Evolutionary conservation across 768 basidiomycete genomes (phyloP), one percentile per base, ranked within the genome.

Genomic region (Tricholoma terreum): DNA sequence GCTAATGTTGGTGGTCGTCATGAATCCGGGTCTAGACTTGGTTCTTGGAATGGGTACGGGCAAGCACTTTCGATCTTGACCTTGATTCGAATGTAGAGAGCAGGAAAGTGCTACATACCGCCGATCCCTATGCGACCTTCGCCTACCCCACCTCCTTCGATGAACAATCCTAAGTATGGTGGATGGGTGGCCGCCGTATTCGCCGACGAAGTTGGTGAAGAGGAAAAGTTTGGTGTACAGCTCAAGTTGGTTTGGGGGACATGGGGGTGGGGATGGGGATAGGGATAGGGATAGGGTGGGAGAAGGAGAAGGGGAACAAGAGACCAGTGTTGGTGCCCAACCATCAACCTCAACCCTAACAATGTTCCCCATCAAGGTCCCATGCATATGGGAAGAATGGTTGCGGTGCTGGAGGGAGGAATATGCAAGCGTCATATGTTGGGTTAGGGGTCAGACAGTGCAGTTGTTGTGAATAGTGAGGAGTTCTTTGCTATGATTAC

Each of bases 211-310:
- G 63, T 63, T 80, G 11, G 59, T 74, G 43, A 80, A 80, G 61
- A 59, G 75, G 63, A 77, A 76, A 67, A 79, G 77, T 61, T 60
- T 78, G 51, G 79, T 58, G 73, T 78, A 2, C 76, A 73, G 60
- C 67, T 77, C 2, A 60, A 72, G 38, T 56, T 60, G 19, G 68
- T 54, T 72, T 17, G 60, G 67, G 36, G 66, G 63, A 17, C 61
- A 62, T 34, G 65, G 58, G n/a, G 63, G 62, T 49, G 65, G 58
- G 14, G 58, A 48, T 15, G 34, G 22, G 0, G 63, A 48, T 35
- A 55, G n/a, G 10, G 56, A 36, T 8, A 58, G 33, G 31, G 56
- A 55, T 21, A 52, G 52, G 35, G 60, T 17, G 27, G 22, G 50
- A 43, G 59, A 60, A 58, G 19, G 61, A 61, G 11, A 63, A 64